phyloP scores from a whole-genome alignment of 2,329 filamentous ascomycete species.

The Colletotrichum sidae region DNA sequence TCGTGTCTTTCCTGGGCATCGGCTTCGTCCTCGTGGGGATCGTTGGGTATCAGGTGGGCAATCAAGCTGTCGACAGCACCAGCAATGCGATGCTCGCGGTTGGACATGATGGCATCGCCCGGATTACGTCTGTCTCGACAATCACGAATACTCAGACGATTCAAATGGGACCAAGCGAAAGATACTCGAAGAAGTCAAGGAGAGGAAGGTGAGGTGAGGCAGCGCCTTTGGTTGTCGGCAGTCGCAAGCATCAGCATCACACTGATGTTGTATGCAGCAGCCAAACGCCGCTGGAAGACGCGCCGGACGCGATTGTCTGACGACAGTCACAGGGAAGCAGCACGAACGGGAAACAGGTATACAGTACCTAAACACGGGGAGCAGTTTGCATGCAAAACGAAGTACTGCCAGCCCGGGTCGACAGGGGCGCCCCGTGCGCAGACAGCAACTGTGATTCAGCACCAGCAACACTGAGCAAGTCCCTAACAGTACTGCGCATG shows the following conservation, averaged over 20 bases:
- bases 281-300: slow-evolving; percentile 24
- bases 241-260: slow-evolving; percentile 1
- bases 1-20: slow-evolving; percentile 76
- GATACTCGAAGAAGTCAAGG: neutral
- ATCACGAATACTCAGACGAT: neutral
- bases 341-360: slow-evolving; percentile 6
- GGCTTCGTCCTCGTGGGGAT: slow-evolving; percentile 75
- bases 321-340: slow-evolving; percentile 21
- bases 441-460: too few relatives aligned
- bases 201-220: slow-evolving; percentile 1
- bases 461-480: too few relatives aligned
- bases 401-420: too few relatives aligned
- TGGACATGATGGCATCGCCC: slow-evolving; percentile 42
- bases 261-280: slow-evolving; percentile 21
- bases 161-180: neutral
- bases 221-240: slow-evolving; percentile 2
- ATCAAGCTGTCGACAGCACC: slow-evolving; percentile 85
- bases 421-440: too few relatives aligned
- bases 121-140: slow-evolving; percentile 6
- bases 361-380: too few relatives aligned
- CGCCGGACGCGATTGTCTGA: slow-evolving; percentile 33
- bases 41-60: slow-evolving; percentile 76
- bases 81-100: slow-evolving; percentile 72
- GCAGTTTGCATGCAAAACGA: too few relatives aligned
- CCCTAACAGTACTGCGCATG: too few relatives aligned